A percentile compares a stretch with the other conserved stretches of the same genome.
Conservation (phyloP, 331 rosid genomes). For the Malus hybrid region DNA sequence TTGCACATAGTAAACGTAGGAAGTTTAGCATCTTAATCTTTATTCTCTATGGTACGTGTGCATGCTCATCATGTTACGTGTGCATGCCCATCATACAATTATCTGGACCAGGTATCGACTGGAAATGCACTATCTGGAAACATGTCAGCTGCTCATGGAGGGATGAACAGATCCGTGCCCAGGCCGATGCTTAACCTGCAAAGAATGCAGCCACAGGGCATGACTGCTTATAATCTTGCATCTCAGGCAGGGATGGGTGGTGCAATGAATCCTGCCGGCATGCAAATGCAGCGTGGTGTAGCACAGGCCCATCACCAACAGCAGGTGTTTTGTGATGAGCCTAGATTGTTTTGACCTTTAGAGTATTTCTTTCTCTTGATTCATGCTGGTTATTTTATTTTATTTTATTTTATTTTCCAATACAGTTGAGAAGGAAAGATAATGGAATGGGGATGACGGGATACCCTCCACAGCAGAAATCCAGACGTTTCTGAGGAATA, state of each 20-base stretch:
- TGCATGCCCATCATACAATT: constrained; percentile 12
- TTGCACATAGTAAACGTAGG: not conserved
- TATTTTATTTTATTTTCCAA: not conserved
- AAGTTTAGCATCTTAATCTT: not conserved
- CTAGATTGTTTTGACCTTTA: not conserved
- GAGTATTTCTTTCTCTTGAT: not conserved
- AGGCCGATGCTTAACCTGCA: constrained; percentile 75
- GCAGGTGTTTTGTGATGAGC: constrained; percentile 44
- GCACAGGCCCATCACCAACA: constrained; percentile 85
- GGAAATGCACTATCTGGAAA: constrained; percentile 64
- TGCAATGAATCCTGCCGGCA: constrained; percentile 80
- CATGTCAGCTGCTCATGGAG: constrained; percentile 57
- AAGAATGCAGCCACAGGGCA: constrained; percentile 69
- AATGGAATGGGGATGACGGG: constrained; percentile 74
- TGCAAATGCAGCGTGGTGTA: constrained; percentile 88
- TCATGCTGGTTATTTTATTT: not conserved
- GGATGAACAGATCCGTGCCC: constrained; percentile 53
- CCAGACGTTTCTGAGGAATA: constrained; percentile 72
- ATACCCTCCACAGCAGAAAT: constrained; percentile 89
- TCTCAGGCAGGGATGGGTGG: constrained; percentile 80
- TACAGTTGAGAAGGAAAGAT: constrained; percentile 87
- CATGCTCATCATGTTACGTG: constrained; percentile 3
- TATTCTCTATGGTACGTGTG: not conserved
- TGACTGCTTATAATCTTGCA: constrained; percentile 67
- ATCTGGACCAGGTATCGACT: constrained; percentile 55